Evolutionary conservation across 345 rosid species (phyloP), one percentile per base, ranked within the genome.

Genomic region (Hibiscus trionum): DNA sequence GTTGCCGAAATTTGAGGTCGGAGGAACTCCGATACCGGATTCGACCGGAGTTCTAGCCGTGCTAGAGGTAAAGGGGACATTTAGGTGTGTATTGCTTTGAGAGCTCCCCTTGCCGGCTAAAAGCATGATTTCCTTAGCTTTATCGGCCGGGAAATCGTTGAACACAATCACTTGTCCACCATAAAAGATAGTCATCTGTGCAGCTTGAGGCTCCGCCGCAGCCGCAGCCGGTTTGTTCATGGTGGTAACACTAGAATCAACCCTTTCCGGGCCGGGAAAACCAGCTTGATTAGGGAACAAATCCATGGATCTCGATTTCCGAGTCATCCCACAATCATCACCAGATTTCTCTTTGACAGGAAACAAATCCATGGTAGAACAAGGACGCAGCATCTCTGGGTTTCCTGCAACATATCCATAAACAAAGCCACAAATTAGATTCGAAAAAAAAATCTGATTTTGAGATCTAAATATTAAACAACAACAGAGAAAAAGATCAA

Each of bases 131-230:
- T 94, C 88, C 75, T 86, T 88, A 0, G 97, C 99, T 80, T 89
- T 90, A 16, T 90, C 92, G 42, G 91, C 88, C 1, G 95, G 85
- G 52, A 91, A 88, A 68, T 91, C 90, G 5, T 94, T 73, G 78
- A 90, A 88, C 47, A 89, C 96, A 27, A 91, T 79, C 73, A 94
- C 97, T 79, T 88, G 84, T 19, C 99, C 97, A 9, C 21, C 84
- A 71, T 94, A 94, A 79, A 94, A 91, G 56, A 94, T 91, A 19
- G 99, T 94, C 92, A 94, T 80, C 50, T 82, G 93, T 2, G 92
- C 88, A 66, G 85, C 60, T 72, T 81, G 83, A 14, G 85, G 64
- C 81, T 83, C 83, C 31, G 39, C 57, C 2, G 58, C 37, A 0
- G 52, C 80, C 17, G 46, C 26, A 1, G 53, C 80, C 16, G 52